Base-by-base conservation (phyloP, 805 yeast genomes). In the Metschnikowia colocasiae region DNA sequence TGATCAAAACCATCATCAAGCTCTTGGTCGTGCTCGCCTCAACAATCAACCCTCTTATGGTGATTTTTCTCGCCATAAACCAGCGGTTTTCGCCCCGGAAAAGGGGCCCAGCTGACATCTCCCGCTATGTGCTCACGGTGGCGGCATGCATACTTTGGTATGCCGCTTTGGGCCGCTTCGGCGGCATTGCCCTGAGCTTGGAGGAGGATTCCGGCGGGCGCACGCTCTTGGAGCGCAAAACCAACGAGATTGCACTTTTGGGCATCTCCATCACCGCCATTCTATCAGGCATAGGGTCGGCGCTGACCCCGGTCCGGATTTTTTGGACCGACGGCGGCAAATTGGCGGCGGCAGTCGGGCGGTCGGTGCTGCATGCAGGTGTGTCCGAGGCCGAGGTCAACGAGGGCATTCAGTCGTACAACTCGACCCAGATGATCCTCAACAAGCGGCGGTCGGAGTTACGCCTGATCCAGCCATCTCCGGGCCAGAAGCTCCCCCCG, bases 201-300 rank as follows among this genome's bases (percentile, higher is more conserved):
- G 55, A 51, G 23, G 45, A 51, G 19, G 48, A 54, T 32, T 42
- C 59, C 12, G 56, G 61, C 26, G 30, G 25, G 9, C 42, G 43
- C 26, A 57, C 69, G 19, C 50, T 69, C n/a, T 52, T 73, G n/a
- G 72, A 73, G 40, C 60, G 62, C 16, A 74, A 77, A 45, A 64
- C 78, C 37, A 73, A 70, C 51, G 75, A 77, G 53, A 55, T 79
- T 26, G 68, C 75, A 3, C 58, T 78, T 37, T 63, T 75, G 23
- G 83, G 83, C 0, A 72, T 79, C 26, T 65, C 78, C n/a, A 68
- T 75, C 43, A 66, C 79, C 44, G 78, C 81, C 0, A 52, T 75
- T 1, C 60, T 79, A 16, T 76, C 79, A 9, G 83, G 83, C 2
- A 68, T 78, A 36, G 83, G 82, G 1, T 73, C 79, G 6, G 61